A percentile compares a stretch with the other conserved stretches of the same genome.
phyloP scores from a whole-genome alignment of 371 early-diverging fungal genomes.

The Actinomortierella ambigua region DNA sequence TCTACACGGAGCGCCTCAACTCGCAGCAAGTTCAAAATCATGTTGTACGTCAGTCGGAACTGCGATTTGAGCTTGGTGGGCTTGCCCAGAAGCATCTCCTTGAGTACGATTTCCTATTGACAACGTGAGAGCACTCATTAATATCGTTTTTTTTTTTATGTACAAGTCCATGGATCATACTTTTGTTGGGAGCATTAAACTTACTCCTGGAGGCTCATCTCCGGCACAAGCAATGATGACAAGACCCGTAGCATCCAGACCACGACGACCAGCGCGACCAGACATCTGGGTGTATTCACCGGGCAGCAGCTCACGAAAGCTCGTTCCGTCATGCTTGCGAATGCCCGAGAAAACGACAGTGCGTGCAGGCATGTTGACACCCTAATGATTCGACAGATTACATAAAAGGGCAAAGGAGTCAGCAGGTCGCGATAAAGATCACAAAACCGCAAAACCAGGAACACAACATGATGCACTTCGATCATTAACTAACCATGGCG shows the following conservation, averaged over 20 bases:
- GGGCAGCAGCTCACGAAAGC: slow-evolving; percentile 85
- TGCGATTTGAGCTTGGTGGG: slow-evolving; percentile 95
- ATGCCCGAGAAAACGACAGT: slow-evolving; percentile 94
- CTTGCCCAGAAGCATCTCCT: slow-evolving; percentile 83
- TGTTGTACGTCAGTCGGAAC: slow-evolving; percentile 98
- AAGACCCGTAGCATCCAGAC: slow-evolving; percentile 93
- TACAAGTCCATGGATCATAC: slow-evolving; percentile 2
- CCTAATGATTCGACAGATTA: too few relatives aligned
- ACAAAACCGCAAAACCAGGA: neutral
- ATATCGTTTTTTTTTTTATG: slow-evolving; percentile 3
- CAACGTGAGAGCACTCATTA: neutral
- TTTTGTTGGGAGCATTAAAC: neutral
- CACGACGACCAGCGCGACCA: slow-evolving; percentile 98
- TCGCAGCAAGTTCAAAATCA: slow-evolving; percentile 97
- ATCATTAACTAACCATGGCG: slow-evolving; percentile 71
- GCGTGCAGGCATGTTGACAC: slow-evolving; percentile 99
- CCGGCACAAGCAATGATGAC: slow-evolving; percentile 87
- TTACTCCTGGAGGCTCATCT: slow-evolving; percentile 71
- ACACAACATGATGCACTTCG: neutral
- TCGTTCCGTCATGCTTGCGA: slow-evolving; percentile 92
- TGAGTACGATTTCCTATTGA: slow-evolving; percentile 57
- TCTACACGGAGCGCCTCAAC: slow-evolving; percentile 97
- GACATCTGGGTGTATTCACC: slow-evolving; percentile 99
- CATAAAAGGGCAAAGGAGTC: too few relatives aligned
- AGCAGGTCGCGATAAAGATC: neutral